Percentiles rank a stretch among this genome's conserved stretches.
Evolutionary conservation across 345 rosid genomes (phyloP).

Genomic region (Schrenkiella parvula): DNA sequence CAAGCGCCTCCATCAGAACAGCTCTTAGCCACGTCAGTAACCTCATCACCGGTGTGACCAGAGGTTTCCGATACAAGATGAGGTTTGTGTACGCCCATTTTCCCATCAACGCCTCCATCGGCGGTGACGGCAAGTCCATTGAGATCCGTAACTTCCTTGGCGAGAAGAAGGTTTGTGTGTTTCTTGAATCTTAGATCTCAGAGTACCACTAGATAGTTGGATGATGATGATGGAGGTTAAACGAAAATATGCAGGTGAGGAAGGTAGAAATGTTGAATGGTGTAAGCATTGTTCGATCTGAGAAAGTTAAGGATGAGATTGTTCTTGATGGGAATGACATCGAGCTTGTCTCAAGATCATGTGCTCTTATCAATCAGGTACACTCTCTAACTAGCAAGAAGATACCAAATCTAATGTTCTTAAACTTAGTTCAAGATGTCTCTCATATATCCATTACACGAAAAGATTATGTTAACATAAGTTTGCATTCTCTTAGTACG

Average conservation of each 20-base stretch:
- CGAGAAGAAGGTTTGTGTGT: constrained; percentile 43
- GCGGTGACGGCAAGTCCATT: constrained; percentile 25
- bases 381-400: not conserved
- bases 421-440: no score
- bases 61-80: constrained; percentile 57
- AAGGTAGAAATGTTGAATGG: constrained; percentile 63
- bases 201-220: no score
- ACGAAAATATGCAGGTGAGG: no score
- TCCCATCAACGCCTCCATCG: constrained; percentile 53
- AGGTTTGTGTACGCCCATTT: constrained; percentile 53
- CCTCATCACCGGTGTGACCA: constrained; percentile 49
- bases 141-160: constrained; percentile 57
- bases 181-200: not conserved
- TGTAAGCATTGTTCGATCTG: constrained; percentile 52
- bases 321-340: constrained; percentile 58
- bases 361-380: constrained; percentile 64
- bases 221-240: no score
- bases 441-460: no score
- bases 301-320: constrained; percentile 64
- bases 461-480: no score
- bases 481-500: no score
- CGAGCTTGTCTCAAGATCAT: constrained; percentile 57
- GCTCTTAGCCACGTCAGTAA: constrained; percentile 40
- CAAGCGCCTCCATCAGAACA: constrained; percentile 40
- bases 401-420: no score